phyloP scores from a whole-genome alignment of 2,329 filamentous ascomycete species.

The Trichoderma gracile region DNA sequence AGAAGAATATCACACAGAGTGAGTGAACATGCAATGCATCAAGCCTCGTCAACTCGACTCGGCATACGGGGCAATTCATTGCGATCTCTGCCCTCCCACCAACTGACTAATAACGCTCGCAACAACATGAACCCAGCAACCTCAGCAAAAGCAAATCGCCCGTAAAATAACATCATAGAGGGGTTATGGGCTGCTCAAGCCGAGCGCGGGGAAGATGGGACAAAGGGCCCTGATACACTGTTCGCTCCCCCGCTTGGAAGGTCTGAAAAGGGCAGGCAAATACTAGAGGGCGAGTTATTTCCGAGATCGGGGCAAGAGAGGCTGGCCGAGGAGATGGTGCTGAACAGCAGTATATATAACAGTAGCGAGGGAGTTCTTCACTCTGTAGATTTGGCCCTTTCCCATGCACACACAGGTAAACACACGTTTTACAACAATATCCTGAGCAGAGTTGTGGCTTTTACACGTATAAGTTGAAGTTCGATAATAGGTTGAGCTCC shows the following conservation, averaged over 20 bases:
- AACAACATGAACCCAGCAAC: too few species aligned
- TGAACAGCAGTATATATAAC: too few species aligned
- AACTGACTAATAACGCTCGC: background rate
- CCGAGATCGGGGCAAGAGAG: slow-evolving; percentile 14
- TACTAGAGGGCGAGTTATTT: slow-evolving; percentile 12
- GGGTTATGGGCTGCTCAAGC: background rate
- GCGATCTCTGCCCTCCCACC: slow-evolving; percentile 9
- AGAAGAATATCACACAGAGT: background rate
- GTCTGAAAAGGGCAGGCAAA: slow-evolving; percentile 6
- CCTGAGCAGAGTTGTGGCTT: too few species aligned
- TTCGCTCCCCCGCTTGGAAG: background rate
- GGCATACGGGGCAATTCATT: slow-evolving; percentile 2
- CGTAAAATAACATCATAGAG: slow-evolving; percentile 16
- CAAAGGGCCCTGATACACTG: background rate
- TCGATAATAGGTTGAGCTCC: too few species aligned
- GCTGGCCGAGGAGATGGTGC: background rate
- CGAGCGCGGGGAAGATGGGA: slow-evolving; percentile 17
- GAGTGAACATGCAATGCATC: background rate
- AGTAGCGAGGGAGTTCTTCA: too few species aligned
- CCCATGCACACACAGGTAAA: too few species aligned
- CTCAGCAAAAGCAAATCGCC: slow-evolving; percentile 9
- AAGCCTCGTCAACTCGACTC: background rate
- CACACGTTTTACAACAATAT: too few species aligned
- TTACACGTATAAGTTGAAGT: too few species aligned
- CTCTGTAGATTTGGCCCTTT: too few species aligned